These are phyloP conservation scores for Botrytis fragariae DNA, from an alignment of 2,329 filamentous ascomycete species.

Conservation along the genomic window DNA sequence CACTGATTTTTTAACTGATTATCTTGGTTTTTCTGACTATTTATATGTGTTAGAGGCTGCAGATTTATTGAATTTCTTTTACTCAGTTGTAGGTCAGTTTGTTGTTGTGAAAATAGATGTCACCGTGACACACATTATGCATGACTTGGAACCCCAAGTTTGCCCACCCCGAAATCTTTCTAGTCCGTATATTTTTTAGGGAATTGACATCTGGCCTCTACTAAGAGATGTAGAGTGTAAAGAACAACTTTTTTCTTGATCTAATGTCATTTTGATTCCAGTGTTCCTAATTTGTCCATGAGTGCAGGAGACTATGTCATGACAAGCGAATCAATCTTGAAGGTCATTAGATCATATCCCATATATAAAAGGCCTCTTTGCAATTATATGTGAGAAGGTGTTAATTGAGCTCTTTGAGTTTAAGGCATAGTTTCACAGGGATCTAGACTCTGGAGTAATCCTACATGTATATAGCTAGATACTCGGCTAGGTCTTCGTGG, in stretches of 20 bases:
- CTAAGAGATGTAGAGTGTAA: no score
- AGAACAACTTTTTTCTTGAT: not conserved
- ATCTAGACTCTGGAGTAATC: no score
- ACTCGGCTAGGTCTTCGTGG: not conserved
- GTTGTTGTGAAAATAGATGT: not conserved
- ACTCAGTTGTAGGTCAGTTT: not conserved
- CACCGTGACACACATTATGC: not conserved
- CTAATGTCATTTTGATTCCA: not conserved
- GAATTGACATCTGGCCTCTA: no score
- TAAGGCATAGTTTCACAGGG: rapidly evolving
- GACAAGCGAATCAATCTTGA: not conserved
- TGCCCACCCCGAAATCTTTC: rapidly evolving
- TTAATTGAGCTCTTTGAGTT: rapidly evolving
- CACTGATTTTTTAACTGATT: rapidly evolving
- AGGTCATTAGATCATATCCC: not conserved
- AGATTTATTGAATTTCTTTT: rapidly evolving
- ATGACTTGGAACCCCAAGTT: not conserved
- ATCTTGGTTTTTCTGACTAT: no score
- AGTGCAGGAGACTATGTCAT: not conserved
- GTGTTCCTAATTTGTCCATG: not conserved
- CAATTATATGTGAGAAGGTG: not conserved
- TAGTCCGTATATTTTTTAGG: no score
- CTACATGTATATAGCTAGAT: not conserved
- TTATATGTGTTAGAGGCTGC: rapidly evolving
- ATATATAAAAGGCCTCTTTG: not conserved